Conservation (phyloP, 2,329 filamentous ascomycete species). For the Gnomoniopsis smithogilvyi region DNA sequence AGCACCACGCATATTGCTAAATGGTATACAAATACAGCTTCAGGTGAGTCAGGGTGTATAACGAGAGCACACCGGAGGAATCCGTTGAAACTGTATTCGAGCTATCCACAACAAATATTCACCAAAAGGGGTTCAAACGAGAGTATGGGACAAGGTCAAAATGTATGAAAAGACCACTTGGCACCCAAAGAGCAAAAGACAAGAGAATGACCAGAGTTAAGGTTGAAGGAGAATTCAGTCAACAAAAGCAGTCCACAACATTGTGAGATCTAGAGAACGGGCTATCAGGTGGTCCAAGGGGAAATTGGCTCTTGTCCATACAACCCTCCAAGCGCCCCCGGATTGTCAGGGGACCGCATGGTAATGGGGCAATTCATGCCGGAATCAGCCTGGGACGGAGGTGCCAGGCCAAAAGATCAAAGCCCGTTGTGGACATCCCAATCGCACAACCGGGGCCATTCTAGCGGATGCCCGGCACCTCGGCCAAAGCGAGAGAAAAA, state of each 20-base stretch:
- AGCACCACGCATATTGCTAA: conserved; percentile 13
- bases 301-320: conserved; percentile 1
- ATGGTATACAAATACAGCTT: background rate
- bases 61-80: background rate
- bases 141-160: conserved; percentile 7
- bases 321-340: background rate
- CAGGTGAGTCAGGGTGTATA: conserved; percentile 4
- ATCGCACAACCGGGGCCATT: background rate
- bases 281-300: conserved; percentile 5
- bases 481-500: conserved; percentile 8
- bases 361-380: background rate
- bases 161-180: conserved; percentile 1
- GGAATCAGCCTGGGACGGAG: background rate
- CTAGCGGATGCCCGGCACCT: conserved; percentile 5
- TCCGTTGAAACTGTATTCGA: background rate
- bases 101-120: conserved; percentile 6
- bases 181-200: conserved; percentile 1
- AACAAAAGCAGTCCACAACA: conserved; percentile 5
- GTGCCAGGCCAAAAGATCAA: background rate
- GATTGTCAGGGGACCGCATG: conserved; percentile 6
- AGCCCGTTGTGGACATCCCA: background rate
- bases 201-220: conserved; percentile 11
- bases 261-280: conserved; percentile 3
- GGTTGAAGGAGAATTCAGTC: background rate
- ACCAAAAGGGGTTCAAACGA: conserved; percentile 11